Conservation (phyloP, 371 early-diverging fungal genomes). For the Phascolomyces articulosus region DNA sequence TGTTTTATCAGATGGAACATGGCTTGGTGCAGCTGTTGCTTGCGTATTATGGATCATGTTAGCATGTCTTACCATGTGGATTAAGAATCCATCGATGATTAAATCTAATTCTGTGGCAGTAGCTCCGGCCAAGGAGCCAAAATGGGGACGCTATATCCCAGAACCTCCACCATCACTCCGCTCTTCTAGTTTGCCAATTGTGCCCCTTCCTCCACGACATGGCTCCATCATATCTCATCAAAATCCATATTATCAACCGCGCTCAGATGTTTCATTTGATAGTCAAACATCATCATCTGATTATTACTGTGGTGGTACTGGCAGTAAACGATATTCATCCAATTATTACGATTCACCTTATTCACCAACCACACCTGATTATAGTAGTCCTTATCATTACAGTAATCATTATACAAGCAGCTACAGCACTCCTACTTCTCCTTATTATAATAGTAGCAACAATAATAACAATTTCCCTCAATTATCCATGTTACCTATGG, state of each 20-base stretch:
- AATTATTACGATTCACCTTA: not conserved
- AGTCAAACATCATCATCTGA: not conserved
- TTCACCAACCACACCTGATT: not conserved
- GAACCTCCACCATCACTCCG: constrained; percentile 18
- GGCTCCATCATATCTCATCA: not conserved
- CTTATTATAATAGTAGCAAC: not conserved
- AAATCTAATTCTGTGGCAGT: not conserved
- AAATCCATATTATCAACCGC: constrained; percentile 7
- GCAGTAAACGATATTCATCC: not conserved
- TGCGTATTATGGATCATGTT: constrained; percentile 13
- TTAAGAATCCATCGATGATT: not conserved
- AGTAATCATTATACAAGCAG: too few relatives aligned
- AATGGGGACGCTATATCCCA: constrained; percentile 22
- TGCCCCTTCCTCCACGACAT: constrained; percentile 9
- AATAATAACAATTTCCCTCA: not conserved
- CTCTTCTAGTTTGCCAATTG: constrained; percentile 6
- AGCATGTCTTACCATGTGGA: constrained; percentile 1
- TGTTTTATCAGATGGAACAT: constrained; percentile 16
- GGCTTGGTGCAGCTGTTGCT: constrained; percentile 6
- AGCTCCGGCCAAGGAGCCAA: constrained; percentile 12
- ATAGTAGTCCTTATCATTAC: constrained; percentile 4
- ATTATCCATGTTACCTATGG: constrained; percentile 12
- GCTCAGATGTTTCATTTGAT: constrained; percentile 9
- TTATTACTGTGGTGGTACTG: not conserved
- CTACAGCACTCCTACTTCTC: too few relatives aligned